phyloP scores from a whole-genome alignment of 2,329 filamentous ascomycete species.

The Cordyceps farinosa region DNA sequence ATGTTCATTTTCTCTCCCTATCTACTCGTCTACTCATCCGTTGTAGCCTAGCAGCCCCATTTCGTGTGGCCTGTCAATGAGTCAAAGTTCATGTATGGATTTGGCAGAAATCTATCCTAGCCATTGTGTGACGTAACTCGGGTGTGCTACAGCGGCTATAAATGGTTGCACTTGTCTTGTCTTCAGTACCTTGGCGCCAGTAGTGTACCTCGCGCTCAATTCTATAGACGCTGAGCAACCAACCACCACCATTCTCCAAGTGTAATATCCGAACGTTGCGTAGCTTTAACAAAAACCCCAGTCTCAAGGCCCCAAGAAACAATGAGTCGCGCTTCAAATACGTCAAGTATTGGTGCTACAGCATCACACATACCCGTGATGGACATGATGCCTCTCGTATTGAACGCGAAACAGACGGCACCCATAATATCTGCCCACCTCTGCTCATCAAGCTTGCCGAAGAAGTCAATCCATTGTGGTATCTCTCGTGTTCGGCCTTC shows the following conservation, averaged over 20 bases:
- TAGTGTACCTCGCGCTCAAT: not conserved
- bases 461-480: constrained; percentile 71
- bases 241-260: constrained; percentile 68
- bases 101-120: not conserved
- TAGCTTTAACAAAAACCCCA: constrained; percentile 46
- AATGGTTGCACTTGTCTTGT: not conserved
- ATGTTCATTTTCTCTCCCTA: constrained; percentile 6
- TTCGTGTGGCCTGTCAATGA: no score
- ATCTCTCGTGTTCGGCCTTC: constrained; percentile 46
- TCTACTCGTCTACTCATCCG: no score
- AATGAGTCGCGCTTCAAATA: constrained; percentile 59
- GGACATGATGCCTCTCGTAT: constrained; percentile 57
- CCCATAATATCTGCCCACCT: constrained; percentile 64
- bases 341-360: constrained; percentile 56
- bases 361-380: constrained; percentile 50
- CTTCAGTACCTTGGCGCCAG: not conserved
- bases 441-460: constrained; percentile 53
- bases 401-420: constrained; percentile 59
- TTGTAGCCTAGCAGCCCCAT: no score
- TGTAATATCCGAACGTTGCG: constrained; percentile 39
- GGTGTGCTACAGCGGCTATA: not conserved
- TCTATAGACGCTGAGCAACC: constrained; percentile 36
- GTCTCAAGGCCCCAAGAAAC: constrained; percentile 55
- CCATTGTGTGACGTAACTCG: not conserved
- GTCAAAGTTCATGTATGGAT: not conserved